A percentile compares a stretch with the other conserved stretches of the same genome.
phyloP scores from a whole-genome alignment of 371 early-diverging fungal species.

The Basidiobolus meristosporus region DNA sequence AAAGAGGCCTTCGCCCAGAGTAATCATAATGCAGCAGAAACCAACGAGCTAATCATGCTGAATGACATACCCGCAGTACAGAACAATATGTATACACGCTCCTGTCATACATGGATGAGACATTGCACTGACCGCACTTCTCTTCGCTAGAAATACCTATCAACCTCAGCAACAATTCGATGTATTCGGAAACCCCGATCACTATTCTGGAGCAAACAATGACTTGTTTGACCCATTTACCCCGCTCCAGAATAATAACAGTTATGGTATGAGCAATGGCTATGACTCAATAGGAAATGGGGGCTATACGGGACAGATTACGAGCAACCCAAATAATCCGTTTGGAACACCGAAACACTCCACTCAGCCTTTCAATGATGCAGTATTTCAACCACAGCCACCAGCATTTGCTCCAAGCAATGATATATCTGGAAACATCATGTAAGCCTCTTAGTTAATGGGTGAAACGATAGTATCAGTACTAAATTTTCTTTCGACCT shows the following conservation, averaged over 20 bases:
- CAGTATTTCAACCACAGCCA: too few relatives aligned
- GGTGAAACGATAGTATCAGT: too few relatives aligned
- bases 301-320: not conserved
- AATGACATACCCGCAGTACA: constrained; percentile 1
- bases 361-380: not conserved
- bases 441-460: too few relatives aligned
- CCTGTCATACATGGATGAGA: not conserved
- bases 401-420: too few relatives aligned
- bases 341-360: not conserved
- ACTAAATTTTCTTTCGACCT: too few relatives aligned
- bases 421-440: too few relatives aligned
- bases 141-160: not conserved
- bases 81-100: not conserved
- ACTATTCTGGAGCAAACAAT: not conserved
- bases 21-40: constrained; percentile 8
- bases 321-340: not conserved
- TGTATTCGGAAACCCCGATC: constrained; percentile 1
- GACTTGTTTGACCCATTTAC: not conserved
- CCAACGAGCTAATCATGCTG: constrained; percentile 3
- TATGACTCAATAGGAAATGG: not conserved
- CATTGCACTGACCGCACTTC: not conserved
- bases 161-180: constrained; percentile 1
- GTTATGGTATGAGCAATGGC: not conserved
- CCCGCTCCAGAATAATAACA: not conserved
- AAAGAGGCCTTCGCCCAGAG: constrained; percentile 22